phyloP scores from a whole-genome alignment of 148 eudicot genomes.

The Cornus suecica region DNA sequence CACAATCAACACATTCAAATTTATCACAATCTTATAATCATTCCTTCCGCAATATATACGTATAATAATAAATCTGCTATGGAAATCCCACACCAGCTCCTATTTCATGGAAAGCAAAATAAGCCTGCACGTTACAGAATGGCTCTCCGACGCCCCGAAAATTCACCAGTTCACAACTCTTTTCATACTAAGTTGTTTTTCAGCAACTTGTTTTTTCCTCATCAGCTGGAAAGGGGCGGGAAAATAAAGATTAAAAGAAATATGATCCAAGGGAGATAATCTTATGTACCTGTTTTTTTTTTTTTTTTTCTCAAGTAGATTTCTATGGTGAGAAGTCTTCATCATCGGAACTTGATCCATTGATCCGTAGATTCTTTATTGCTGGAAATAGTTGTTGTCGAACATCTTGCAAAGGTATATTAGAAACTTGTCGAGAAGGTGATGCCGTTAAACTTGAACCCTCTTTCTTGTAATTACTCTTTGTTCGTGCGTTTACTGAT shows the following conservation, averaged over 20 bases:
- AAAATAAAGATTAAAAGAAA: neutral
- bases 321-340: constrained; percentile 22
- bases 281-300: neutral
- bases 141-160: neutral
- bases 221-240: neutral
- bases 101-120: too few relatives aligned
- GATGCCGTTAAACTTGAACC: constrained; percentile 11
- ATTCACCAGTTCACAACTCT: neutral
- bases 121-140: too few relatives aligned
- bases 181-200: neutral
- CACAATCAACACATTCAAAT: too few relatives aligned
- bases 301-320: neutral
- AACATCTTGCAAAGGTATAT: constrained; percentile 25
- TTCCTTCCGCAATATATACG: too few relatives aligned
- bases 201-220: neutral
- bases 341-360: constrained; percentile 43
- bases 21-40: too few relatives aligned
- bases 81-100: too few relatives aligned
- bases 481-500: constrained; percentile 11
- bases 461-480: constrained; percentile 21
- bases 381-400: constrained; percentile 43
- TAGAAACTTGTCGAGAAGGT: constrained; percentile 21
- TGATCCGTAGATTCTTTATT: constrained; percentile 29
- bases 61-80: too few relatives aligned
- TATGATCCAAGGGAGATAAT: neutral